These are phyloP conservation scores for Micractinium conductrix DNA, from an alignment of 139 green algal genomes.

Conservation along the genomic window DNA sequence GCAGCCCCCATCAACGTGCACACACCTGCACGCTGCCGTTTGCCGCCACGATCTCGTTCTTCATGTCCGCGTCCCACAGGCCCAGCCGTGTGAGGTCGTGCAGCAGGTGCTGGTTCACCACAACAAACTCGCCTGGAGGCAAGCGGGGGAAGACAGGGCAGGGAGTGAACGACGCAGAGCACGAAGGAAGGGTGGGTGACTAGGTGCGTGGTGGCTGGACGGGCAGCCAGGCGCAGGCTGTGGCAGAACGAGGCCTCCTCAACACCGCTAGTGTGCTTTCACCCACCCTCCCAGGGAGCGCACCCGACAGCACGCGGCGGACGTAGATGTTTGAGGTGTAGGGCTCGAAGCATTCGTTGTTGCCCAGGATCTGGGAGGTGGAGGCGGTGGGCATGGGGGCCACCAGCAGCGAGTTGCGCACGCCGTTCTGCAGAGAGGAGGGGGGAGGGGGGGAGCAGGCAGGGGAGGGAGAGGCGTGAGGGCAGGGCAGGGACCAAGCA, in stretches of 20 bases:
- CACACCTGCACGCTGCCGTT: conserved; percentile 76
- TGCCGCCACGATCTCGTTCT: conserved; percentile 95
- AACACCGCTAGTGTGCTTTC: too few relatives aligned
- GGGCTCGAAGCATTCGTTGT: conserved; percentile 99
- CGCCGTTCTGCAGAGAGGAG: conserved; percentile 65
- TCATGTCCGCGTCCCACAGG: conserved; percentile 90
- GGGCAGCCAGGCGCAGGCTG: too few relatives aligned
- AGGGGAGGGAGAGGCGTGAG: neutral
- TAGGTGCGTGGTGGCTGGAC: too few relatives aligned
- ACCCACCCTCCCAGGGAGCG: conserved; percentile 55
- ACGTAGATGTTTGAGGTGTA: conserved; percentile 99
- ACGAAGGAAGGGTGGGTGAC: too few relatives aligned
- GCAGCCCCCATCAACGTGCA: neutral
- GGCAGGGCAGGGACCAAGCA: neutral
- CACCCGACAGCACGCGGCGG: conserved; percentile 93
- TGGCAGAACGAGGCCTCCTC: too few relatives aligned
- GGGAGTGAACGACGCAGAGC: too few relatives aligned
- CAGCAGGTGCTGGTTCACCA: conserved; percentile 99
- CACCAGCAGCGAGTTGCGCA: conserved; percentile 98
- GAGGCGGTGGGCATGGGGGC: conserved; percentile 98
- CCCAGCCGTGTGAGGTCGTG: conserved; percentile 90
- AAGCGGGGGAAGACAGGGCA: neutral
- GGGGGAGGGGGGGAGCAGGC: neutral
- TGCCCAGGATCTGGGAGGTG: conserved; percentile 89
- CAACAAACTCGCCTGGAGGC: conserved; percentile 90